A percentile compares a stretch with the other conserved stretches of the same genome.
Evolutionary conservation across 2,329 filamentous ascomycete genomes (phyloP).

Genomic region (Ilyonectria destructans): DNA sequence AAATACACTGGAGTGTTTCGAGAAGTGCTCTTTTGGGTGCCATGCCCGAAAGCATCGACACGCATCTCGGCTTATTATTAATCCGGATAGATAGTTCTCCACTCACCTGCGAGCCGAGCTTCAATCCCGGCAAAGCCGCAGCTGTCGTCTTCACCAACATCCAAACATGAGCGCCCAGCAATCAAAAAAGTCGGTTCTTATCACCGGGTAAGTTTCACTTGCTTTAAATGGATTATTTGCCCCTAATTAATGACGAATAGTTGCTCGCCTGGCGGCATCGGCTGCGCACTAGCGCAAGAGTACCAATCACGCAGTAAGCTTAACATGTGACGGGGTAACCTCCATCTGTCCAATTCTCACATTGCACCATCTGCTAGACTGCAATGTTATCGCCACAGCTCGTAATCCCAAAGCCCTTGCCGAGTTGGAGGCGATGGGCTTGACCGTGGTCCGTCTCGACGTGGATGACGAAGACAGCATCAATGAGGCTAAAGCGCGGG

Average conservation of each 20-base stretch:
- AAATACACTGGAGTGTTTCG: too few relatives aligned
- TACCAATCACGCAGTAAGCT: conserved; percentile 60
- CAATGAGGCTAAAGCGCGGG: conserved; percentile 47
- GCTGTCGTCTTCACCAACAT: not conserved
- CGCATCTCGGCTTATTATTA: conserved; percentile 5
- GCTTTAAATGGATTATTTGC: not conserved
- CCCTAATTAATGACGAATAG: conserved; percentile 48
- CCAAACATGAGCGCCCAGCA: conserved; percentile 52
- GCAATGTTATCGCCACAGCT: conserved; percentile 41
- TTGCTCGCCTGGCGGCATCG: conserved; percentile 68
- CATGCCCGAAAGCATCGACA: not conserved
- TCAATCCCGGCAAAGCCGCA: conserved; percentile 5
- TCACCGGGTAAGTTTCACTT: conserved; percentile 27
- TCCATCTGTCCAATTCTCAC: conserved; percentile 4
- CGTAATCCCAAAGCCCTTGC: conserved; percentile 35
- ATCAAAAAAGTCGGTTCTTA: conserved; percentile 28
- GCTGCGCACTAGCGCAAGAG: conserved; percentile 63
- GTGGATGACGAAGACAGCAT: conserved; percentile 57
- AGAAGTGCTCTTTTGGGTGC: too few relatives aligned
- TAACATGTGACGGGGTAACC: not conserved
- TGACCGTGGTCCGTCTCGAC: conserved; percentile 56
- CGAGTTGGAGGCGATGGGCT: conserved; percentile 34
- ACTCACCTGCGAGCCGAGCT: not conserved
- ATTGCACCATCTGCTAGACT: conserved; percentile 20
- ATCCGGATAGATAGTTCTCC: not conserved